These are phyloP conservation scores for Pinus albicaulis DNA, from an alignment of 75 land plant species.

Conservation along the genomic window DNA sequence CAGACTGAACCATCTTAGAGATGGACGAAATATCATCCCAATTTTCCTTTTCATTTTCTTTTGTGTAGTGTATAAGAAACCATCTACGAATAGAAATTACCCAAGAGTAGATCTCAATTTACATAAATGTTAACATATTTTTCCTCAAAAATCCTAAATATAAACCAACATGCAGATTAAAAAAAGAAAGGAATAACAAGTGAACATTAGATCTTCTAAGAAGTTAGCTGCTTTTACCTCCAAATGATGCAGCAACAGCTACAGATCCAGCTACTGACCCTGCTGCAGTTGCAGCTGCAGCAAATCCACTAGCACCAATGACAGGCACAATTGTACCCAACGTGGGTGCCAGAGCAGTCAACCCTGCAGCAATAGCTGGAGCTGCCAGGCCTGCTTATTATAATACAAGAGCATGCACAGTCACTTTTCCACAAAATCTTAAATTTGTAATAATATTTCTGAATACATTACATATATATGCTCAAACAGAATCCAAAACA, in stretches of 20 bases:
- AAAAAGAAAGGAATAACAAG: too few relatives aligned
- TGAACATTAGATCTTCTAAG: background rate
- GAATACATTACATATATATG: background rate
- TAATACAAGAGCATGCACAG: background rate
- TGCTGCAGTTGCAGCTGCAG: constrained; percentile 93
- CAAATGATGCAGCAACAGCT: constrained; percentile 99
- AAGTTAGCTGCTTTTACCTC: constrained; percentile 46
- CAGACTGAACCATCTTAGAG: too few relatives aligned
- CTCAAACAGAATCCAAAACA: background rate
- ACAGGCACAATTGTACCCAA: constrained; percentile 87
- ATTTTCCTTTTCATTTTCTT: too few relatives aligned
- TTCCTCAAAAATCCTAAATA: too few relatives aligned
- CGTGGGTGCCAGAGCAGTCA: constrained; percentile 92
- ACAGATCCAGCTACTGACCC: constrained; percentile 97
- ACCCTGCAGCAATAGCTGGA: constrained; percentile 98
- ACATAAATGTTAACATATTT: too few relatives aligned
- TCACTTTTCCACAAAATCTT: background rate
- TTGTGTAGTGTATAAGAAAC: too few relatives aligned
- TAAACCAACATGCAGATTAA: too few relatives aligned
- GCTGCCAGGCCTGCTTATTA: constrained; percentile 86
- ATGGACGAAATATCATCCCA: too few relatives aligned
- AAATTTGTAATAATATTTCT: background rate
- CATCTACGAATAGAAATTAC: too few relatives aligned
- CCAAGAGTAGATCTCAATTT: too few relatives aligned
- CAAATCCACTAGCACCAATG: constrained; percentile 97